Conservation (phyloP, 306 rosid genomes). For the Macrotyloma uniflorum region DNA sequence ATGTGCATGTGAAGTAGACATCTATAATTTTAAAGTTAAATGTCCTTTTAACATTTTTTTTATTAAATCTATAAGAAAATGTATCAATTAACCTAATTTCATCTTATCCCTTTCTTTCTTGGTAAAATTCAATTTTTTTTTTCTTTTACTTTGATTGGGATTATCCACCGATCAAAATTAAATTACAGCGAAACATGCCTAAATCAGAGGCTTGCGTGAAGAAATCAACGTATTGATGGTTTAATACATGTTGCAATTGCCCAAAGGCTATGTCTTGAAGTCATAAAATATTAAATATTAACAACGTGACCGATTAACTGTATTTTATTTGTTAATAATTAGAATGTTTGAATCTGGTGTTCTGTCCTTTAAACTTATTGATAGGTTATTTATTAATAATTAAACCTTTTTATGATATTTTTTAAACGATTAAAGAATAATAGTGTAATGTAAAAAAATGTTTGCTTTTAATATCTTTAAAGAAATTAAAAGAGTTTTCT, state of each 20-base stretch:
- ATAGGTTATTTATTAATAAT: slow-evolving; percentile 13
- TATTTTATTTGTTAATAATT: not conserved
- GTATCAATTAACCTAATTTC: too few relatives aligned
- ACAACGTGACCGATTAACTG: not conserved
- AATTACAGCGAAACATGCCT: slow-evolving; percentile 22
- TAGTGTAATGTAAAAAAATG: too few relatives aligned
- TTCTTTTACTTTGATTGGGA: not conserved
- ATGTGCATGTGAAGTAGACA: not conserved
- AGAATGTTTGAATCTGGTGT: slow-evolving; percentile 3
- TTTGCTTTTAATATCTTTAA: too few relatives aligned
- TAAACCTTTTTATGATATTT: too few relatives aligned
- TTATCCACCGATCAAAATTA: slow-evolving; percentile 19
- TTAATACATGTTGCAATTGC: not conserved
- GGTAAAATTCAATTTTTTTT: not conserved
- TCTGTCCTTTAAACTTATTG: not conserved
- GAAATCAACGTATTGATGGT: slow-evolving; percentile 12
- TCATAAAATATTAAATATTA: not conserved
- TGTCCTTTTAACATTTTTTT: not conserved
- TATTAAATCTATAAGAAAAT: not conserved
- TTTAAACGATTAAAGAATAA: too few relatives aligned
- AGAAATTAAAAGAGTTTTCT: too few relatives aligned
- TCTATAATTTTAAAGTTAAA: not conserved
- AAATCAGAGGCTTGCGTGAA: slow-evolving; percentile 29
- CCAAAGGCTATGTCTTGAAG: slow-evolving; percentile 3
- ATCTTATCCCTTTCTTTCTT: not conserved